phyloP scores from a whole-genome alignment of 2,329 filamentous ascomycete genomes.

The Neurospora crassa region DNA sequence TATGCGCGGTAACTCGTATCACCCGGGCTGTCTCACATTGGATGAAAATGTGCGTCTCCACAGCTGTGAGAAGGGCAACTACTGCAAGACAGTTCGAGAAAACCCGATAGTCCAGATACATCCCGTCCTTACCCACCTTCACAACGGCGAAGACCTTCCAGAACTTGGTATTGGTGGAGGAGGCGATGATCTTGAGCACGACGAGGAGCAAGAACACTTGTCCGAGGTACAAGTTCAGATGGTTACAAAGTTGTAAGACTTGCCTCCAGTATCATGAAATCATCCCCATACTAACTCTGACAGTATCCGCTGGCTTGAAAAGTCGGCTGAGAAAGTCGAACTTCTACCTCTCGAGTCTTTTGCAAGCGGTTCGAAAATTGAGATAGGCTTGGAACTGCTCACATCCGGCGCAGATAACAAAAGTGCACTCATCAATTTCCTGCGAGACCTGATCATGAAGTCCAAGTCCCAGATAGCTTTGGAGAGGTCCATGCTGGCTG shows the following conservation, averaged over 20 bases:
- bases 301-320: neutral
- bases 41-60: constrained; percentile 59
- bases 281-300: neutral
- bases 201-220: constrained; percentile 51
- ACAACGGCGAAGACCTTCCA: constrained; percentile 51
- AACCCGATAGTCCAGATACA: constrained; percentile 61
- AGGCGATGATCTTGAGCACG: constrained; percentile 61
- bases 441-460: constrained; percentile 19
- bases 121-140: constrained; percentile 61
- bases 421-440: constrained; percentile 16
- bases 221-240: constrained; percentile 14
- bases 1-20: constrained; percentile 59
- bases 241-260: constrained; percentile 24
- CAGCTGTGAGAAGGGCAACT: constrained; percentile 70
- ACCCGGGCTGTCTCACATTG: constrained; percentile 63
- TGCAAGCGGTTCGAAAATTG: constrained; percentile 23
- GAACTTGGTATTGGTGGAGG: constrained; percentile 76
- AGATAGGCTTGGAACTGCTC: constrained; percentile 23
- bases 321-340: neutral
- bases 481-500: constrained; percentile 3
- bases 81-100: constrained; percentile 40
- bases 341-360: constrained; percentile 2
- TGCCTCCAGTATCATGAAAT: neutral
- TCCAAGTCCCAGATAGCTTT: constrained; percentile 5
- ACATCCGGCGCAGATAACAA: constrained; percentile 22